A percentile compares a stretch with the other conserved stretches of the same genome.
phyloP scores from a whole-genome alignment of 1,139 yeast species.

The Wickerhamomyces sp. region DNA sequence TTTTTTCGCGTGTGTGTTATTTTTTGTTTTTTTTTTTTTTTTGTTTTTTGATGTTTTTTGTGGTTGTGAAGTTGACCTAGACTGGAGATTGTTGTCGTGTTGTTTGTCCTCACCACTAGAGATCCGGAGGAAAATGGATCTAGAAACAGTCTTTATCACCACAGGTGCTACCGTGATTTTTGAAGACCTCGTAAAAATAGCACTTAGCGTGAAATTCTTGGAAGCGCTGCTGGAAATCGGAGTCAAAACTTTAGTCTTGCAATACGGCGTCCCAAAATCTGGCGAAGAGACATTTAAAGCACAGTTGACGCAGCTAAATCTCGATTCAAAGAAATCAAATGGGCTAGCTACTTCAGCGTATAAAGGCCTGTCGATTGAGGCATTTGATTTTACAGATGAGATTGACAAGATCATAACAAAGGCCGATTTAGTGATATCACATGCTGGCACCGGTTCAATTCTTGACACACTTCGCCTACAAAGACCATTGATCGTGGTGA shows the following conservation, averaged over 20 bases:
- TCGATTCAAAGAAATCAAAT: constrained; percentile 1
- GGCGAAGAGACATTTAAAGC: constrained; percentile 23
- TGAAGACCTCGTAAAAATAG: constrained; percentile 41
- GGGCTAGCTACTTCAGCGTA: constrained; percentile 3
- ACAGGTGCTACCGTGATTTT: constrained; percentile 90
- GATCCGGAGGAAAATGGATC: background rate
- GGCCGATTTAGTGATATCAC: constrained; percentile 66
- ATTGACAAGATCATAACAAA: constrained; percentile 34
- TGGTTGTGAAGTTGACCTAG: no score
- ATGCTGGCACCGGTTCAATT: constrained; percentile 94
- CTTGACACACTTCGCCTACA: constrained; percentile 61
- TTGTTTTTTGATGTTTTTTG: no score
- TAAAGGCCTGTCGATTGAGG: constrained; percentile 28
- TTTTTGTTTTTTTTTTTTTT: no score
- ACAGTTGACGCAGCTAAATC: constrained; percentile 1
- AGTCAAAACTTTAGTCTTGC: constrained; percentile 45
- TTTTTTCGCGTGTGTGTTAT: no score
- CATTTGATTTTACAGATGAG: constrained; percentile 44
- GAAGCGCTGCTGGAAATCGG: constrained; percentile 29
- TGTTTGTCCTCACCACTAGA: background rate
- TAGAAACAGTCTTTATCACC: constrained; percentile 45
- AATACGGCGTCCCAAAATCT: constrained; percentile 58
- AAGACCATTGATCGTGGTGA: constrained; percentile 62
- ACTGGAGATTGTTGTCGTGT: no score
- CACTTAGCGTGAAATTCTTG: constrained; percentile 36